Base-by-base conservation (phyloP, 2,329 filamentous ascomycete genomes). In the Mycosphaerella sp. region DNA sequence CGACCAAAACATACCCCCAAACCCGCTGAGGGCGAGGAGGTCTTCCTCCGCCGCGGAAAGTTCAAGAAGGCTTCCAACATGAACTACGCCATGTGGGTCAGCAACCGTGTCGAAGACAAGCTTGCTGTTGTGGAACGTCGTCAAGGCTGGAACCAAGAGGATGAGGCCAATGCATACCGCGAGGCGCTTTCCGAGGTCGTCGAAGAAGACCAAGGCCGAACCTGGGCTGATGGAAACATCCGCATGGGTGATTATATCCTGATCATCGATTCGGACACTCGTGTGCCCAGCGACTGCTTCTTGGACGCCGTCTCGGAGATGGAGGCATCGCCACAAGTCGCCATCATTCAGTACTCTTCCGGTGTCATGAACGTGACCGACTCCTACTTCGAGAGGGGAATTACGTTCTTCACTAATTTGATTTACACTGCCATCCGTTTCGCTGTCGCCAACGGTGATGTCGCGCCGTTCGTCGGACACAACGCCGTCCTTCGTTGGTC, bases 141-240 rank as follows among this genome's bases (percentile, higher is more conserved):
- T 9, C 71, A 75, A 3, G 73, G 78, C 51, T 89, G 86, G 86
- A 83, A 77, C 34, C 84, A 87, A 65, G 76, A 79, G 44, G 82
- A 88, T 55, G 86, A 89, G 68, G 80, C 80, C 6, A 72, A 76
- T 55, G 83, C 82, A 1, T 89, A 89, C 65, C 84, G 68, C 70
- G 76, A 64, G 78, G 81, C 56, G 21, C 77, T 91, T 41, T 79
- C 81, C 61, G 79, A 85, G 55, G 80, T 85, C 14, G 76, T 91
- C 38, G 78, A 83, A 45, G 81, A 72, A 43, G 68, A 84, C 46
- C 78, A 87, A 53, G 82, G 83, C 14, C 81, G 84, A 29, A 86
- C 86, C 29, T 87, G 85, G 86, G 88, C 88, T 14, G 87, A 89
- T 66, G 89, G 89, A 58, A 90, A 93, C 70, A 85, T 95, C 62